These are phyloP conservation scores for Glonium stellatum DNA, from an alignment of 495 filamentous ascomycete species.

Conservation along the genomic window DNA sequence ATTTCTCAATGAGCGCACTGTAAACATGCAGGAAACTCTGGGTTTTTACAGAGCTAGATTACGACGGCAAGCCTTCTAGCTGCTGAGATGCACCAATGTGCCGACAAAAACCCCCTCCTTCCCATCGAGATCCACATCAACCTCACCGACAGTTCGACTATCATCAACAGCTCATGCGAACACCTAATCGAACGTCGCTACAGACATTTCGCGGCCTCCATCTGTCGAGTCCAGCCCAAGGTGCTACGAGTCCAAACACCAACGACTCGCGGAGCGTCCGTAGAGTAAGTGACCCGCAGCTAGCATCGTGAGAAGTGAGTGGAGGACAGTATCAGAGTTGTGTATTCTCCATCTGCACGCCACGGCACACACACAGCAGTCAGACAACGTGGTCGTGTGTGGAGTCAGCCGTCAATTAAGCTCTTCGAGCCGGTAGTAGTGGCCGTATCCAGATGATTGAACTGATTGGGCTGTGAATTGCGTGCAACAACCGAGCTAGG, in stretches of 20 bases:
- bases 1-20: no score
- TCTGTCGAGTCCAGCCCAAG: not conserved
- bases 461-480: not conserved
- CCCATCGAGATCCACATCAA: not conserved
- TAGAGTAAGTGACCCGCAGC: not conserved
- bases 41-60: not conserved
- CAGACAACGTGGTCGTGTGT: not conserved
- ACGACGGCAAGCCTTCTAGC: not conserved
- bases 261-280: not conserved
- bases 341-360: not conserved
- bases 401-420: not conserved
- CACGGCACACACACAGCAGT: not conserved
- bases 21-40: no score
- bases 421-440: not conserved
- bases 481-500: not conserved
- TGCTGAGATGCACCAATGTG: not conserved
- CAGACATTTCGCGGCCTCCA: not conserved
- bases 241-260: not conserved
- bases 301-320: not conserved
- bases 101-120: not conserved
- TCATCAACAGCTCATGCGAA: not conserved
- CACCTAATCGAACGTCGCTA: not conserved
- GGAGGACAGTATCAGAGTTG: not conserved
- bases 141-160: not conserved
- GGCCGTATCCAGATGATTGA: not conserved